Conservation (phyloP, 257 asterid genomes). For the Oldenlandia corymbosa region DNA sequence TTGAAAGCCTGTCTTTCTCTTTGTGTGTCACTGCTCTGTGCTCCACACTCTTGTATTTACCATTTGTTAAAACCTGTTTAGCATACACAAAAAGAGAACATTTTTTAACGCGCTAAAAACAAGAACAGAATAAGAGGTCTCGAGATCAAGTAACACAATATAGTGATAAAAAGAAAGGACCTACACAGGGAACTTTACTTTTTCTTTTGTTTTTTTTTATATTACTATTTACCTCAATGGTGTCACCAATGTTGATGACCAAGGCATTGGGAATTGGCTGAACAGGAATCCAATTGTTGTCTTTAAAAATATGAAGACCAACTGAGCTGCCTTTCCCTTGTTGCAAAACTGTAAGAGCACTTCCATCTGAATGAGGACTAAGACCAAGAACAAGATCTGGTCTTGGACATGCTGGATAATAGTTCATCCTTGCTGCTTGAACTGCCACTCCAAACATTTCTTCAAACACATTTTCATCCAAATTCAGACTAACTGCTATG, state of each 20-base stretch:
- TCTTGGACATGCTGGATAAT: conserved; percentile 88
- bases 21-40: conserved; percentile 85
- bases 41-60: conserved; percentile 91
- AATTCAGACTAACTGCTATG: conserved; percentile 52
- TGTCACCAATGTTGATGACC: conserved; percentile 88
- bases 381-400: conserved; percentile 88
- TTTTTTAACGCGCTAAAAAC: too few relatives aligned
- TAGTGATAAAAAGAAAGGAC: not conserved
- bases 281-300: conserved; percentile 58
- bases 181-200: too few relatives aligned
- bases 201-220: too few relatives aligned
- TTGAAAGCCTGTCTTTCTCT: conserved; percentile 74
- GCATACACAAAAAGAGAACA: not conserved
- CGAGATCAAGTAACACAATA: too few relatives aligned
- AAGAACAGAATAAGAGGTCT: too few relatives aligned
- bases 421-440: conserved; percentile 94
- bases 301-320: conserved; percentile 80
- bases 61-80: conserved; percentile 76
- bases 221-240: conserved; percentile 54
- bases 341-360: conserved; percentile 88
- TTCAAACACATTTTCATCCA: conserved; percentile 53
- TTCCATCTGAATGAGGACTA: conserved; percentile 98
- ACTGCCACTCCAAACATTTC: conserved; percentile 82
- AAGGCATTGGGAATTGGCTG: conserved; percentile 79
- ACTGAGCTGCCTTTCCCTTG: conserved; percentile 64